These are phyloP conservation scores for slime mould (Dictyostelium discoideum) DNA, from an alignment of 78 protist genomes.

Conservation along the genomic window dicty_2.7 NC_007091.3:400501-401000, in stretches of 20 bases:
- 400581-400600: conserved; percentile 46
- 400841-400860: conserved; percentile 54
- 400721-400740: conserved; percentile 4
- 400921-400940: conserved; percentile 38
- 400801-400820: conserved; percentile 32
- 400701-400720: conserved; percentile 17
- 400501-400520: not conserved
- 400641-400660: conserved; percentile 5
- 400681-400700: conserved; percentile 15
- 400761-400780: not conserved
- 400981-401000: not conserved
- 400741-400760: conserved; percentile 29
- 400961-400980: not conserved
- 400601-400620: conserved; percentile 45
- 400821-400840: conserved; percentile 59
- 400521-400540: conserved; percentile 35
- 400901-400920: conserved; percentile 21
- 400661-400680: conserved; percentile 12
- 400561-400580: conserved; percentile 28
- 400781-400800: not conserved
- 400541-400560: conserved; percentile 12
- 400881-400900: conserved; percentile 32
- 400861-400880: conserved; percentile 59
- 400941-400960: conserved; percentile 20
- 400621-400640: not conserved